Evolutionary conservation across 2,329 filamentous ascomycete species (phyloP).

Genomic region (Mycocentrospora acerina): DNA sequence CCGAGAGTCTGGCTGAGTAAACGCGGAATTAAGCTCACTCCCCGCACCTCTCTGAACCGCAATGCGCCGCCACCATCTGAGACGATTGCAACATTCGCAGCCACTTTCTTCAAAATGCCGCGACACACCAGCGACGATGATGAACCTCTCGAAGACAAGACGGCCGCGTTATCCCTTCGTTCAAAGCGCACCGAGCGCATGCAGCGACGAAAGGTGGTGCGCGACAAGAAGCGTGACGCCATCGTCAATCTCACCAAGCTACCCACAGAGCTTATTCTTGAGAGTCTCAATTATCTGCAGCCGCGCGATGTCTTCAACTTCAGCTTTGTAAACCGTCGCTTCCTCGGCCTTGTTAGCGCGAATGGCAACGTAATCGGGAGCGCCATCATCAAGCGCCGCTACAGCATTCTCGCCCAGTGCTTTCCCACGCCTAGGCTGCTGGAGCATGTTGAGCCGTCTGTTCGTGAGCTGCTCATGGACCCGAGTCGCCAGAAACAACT

Average conservation of each 20-base stretch:
- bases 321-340: constrained; percentile 45
- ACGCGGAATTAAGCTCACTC: background rate
- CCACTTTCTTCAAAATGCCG: constrained; percentile 16
- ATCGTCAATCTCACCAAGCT: constrained; percentile 48
- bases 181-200: constrained; percentile 58
- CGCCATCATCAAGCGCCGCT: constrained; percentile 51
- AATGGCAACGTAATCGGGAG: constrained; percentile 50
- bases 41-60: constrained; percentile 2
- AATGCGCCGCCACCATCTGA: constrained; percentile 2
- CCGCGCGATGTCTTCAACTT: constrained; percentile 56
- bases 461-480: constrained; percentile 44
- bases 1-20: background rate
- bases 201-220: constrained; percentile 42
- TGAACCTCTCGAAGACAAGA: constrained; percentile 54
- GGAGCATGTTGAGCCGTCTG: constrained; percentile 39
- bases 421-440: constrained; percentile 55
- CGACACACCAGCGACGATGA: constrained; percentile 34
- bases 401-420: constrained; percentile 53
- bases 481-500: constrained; percentile 47
- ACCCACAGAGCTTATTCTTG: constrained; percentile 56
- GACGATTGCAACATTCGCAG: background rate
- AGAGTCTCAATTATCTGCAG: constrained; percentile 49
- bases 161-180: constrained; percentile 49
- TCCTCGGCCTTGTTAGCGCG: constrained; percentile 47
- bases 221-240: constrained; percentile 32